phyloP scores from a whole-genome alignment of 257 asterid species.

The Ballota nigra region DNA sequence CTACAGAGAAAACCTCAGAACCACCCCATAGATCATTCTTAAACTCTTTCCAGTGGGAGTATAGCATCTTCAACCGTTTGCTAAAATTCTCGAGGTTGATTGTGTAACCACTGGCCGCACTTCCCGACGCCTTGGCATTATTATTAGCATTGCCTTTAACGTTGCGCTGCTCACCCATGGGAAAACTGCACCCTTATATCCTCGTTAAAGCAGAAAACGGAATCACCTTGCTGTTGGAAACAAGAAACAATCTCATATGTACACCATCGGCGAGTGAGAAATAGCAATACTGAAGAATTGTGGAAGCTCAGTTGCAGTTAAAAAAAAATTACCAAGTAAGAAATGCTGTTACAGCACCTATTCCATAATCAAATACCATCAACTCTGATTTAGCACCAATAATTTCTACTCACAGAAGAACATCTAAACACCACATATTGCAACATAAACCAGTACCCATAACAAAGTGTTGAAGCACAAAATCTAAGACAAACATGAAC shows the following conservation, averaged over 20 bases:
- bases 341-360: not conserved
- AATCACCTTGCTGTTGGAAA: conserved; percentile 12
- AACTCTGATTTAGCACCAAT: not conserved
- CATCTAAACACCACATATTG: not conserved
- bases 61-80: conserved; percentile 41
- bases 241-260: not conserved
- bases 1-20: conserved; percentile 43
- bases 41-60: conserved; percentile 48
- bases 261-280: not conserved
- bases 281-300: not conserved
- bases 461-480: not conserved
- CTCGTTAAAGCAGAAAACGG: not conserved
- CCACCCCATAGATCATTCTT: conserved; percentile 51
- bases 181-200: not conserved
- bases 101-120: conserved; percentile 32
- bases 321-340: not conserved
- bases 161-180: conserved; percentile 46
- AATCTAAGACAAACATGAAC: not conserved
- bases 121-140: conserved; percentile 38
- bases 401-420: not conserved
- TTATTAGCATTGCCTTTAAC: conserved; percentile 25
- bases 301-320: not conserved
- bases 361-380: not conserved
- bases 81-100: conserved; percentile 51
- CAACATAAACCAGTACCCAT: not conserved